Base-by-base conservation (phyloP, 495 filamentous ascomycete species). In the Penicillium soppii region DNA sequence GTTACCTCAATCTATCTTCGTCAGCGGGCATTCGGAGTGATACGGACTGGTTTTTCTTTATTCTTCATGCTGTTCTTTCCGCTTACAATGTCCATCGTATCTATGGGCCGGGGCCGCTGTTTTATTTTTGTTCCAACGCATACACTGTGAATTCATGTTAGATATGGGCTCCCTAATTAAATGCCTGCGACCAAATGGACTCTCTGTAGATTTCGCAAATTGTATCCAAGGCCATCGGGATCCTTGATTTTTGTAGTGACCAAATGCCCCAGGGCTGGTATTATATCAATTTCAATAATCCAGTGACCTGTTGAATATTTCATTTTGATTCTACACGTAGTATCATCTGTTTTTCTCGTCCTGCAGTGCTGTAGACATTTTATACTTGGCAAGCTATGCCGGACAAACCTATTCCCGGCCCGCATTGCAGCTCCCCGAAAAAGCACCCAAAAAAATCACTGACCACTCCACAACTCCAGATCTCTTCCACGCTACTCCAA, bases 1-100 rank as follows among this genome's bases (percentile, higher is more conserved):
- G 51, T 60, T 58, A 47, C 49, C 25, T 64, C 56, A 35, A 27
- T 57, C 56, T 58, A 23, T 20, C 49, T 58, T 43, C 46, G 55
- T 60, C 62, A 71, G 68, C 67, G 67, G 69, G 70, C 64, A 71
- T 72, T 59, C 59, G 63, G 67, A 63, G 67, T 69, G 62, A 61
- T 65, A 32, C 40, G 56, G 58, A 44, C 53, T 57, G 25, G 52
- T 35, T 56, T 52, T 47, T 43, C 46, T 43, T 54, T 30, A 57
- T 52, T 45, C 19, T 43, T 53, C 30, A 43, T 16, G 10, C 52
- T 46, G 20, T 41, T 40, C 26, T 47, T 29, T 39, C 39, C n/a
- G 21, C 22, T 58, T 52, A 48, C 35, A n/a, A 50, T 55, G 54
- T 54, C 50, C 50, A 63, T 53, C 17, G 22, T 55, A 56, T 56